Evolutionary conservation across 1,139 yeast genomes (phyloP).

Genomic region (Suhomyces chickasaworum): DNA sequence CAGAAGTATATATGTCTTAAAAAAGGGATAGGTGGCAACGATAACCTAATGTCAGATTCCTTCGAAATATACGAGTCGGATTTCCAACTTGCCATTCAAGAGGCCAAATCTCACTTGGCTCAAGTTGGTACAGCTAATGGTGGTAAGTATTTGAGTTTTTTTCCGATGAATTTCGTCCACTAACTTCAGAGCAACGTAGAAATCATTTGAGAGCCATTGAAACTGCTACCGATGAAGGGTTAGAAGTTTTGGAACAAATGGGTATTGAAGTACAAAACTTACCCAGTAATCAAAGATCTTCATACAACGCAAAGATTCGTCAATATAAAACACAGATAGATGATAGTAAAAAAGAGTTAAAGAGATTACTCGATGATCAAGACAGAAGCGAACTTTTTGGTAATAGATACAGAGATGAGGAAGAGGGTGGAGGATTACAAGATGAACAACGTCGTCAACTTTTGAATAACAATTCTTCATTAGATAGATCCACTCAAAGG

Average conservation of each 20-base stretch:
- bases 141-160: conserved; percentile 39
- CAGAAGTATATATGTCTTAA: neutral
- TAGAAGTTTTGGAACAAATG: conserved; percentile 80
- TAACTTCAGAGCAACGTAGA: conserved; percentile 30
- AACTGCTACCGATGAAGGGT: conserved; percentile 72
- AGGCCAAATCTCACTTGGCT: conserved; percentile 65
- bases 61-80: conserved; percentile 74
- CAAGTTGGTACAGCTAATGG: conserved; percentile 56
- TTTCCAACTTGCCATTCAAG: conserved; percentile 69
- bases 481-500: conserved; percentile 82
- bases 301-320: conserved; percentile 70
- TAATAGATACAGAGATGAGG: conserved; percentile 38
- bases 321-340: conserved; percentile 66
- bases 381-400: conserved; percentile 73
- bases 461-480: conserved; percentile 73
- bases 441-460: conserved; percentile 82
- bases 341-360: conserved; percentile 54
- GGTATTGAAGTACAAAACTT: conserved; percentile 77
- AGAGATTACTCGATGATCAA: conserved; percentile 56
- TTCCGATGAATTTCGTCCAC: neutral
- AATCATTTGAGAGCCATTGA: conserved; percentile 61
- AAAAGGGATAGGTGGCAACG: conserved; percentile 9
- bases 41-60: conserved; percentile 52
- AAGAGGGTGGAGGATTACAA: conserved; percentile 41
- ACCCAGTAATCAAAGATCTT: conserved; percentile 68